Percentiles rank a stretch among this genome's conserved stretches.
Evolutionary conservation across 257 asterid species (phyloP).

Genomic region (Nicotiana attenuata): DNA sequence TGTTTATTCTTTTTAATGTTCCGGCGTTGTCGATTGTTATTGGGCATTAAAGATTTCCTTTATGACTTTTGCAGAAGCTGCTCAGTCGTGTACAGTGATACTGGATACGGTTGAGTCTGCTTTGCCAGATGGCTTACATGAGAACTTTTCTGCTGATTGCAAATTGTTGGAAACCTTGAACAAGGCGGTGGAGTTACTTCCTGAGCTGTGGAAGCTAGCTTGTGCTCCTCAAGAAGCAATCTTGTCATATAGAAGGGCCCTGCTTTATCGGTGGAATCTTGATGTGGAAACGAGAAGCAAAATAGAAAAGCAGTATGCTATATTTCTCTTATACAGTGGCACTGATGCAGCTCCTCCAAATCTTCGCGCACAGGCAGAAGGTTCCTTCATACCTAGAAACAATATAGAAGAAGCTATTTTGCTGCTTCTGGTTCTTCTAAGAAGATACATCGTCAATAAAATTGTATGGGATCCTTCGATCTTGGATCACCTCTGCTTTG

Average conservation of each 20-base stretch:
- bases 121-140: slow-evolving; percentile 67
- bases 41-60: not conserved
- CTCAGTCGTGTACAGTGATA: slow-evolving; percentile 73
- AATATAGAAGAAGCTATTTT: slow-evolving; percentile 85
- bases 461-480: slow-evolving; percentile 73
- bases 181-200: slow-evolving; percentile 81
- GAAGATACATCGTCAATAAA: slow-evolving; percentile 28
- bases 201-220: slow-evolving; percentile 70
- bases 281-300: slow-evolving; percentile 49
- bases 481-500: slow-evolving; percentile 66
- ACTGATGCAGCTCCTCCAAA: slow-evolving; percentile 72
- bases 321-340: slow-evolving; percentile 81
- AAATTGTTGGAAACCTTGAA: slow-evolving; percentile 67
- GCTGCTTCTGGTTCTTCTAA: slow-evolving; percentile 54
- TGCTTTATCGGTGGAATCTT: slow-evolving; percentile 78
- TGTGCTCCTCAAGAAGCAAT: slow-evolving; percentile 58
- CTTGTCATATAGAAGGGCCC: slow-evolving; percentile 66
- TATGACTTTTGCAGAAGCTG: slow-evolving; percentile 58
- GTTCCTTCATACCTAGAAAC: slow-evolving; percentile 65
- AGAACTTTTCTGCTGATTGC: slow-evolving; percentile 46
- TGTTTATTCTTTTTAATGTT: not conserved
- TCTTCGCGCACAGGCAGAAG: slow-evolving; percentile 76
- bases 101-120: slow-evolving; percentile 76
- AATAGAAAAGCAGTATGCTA: slow-evolving; percentile 69
- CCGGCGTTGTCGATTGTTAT: not conserved